Percentiles rank a stretch among this genome's conserved stretches.
Evolutionary conservation across 306 rosid genomes (phyloP).

Genomic region (Malus fusca): DNA sequence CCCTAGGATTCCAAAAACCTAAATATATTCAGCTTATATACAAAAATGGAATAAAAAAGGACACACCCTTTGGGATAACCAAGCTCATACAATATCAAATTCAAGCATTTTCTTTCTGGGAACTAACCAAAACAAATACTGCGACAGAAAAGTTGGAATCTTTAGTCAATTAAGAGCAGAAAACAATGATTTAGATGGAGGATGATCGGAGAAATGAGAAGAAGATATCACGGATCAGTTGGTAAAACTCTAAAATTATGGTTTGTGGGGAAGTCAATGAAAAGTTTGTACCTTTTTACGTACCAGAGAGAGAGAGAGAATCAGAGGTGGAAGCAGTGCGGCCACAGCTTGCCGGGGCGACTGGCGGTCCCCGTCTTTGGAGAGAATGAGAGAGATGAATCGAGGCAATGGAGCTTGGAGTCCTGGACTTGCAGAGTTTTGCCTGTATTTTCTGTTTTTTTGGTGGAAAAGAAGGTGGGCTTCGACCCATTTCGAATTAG

Average conservation of each 20-base stretch:
- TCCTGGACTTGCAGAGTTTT: neutral
- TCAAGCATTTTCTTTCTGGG: neutral
- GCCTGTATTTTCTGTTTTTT: neutral
- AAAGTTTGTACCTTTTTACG: neutral
- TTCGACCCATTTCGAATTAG: neutral
- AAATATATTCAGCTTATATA: neutral
- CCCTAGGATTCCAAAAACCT: neutral
- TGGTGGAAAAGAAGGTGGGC: neutral
- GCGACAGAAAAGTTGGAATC: neutral
- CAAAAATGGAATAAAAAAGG: neutral
- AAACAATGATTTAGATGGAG: neutral
- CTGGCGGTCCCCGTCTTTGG: neutral
- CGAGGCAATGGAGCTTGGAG: neutral
- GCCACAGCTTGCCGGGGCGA: neutral
- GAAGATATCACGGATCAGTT: neutral
- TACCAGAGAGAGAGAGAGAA: neutral
- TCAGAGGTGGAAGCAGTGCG: neutral
- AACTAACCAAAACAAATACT: neutral
- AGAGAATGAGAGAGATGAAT: neutral
- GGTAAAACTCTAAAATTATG: neutral
- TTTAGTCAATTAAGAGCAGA: neutral
- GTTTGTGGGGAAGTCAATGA: neutral
- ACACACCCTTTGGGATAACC: neutral
- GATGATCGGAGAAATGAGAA: neutral
- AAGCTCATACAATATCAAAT: neutral